phyloP scores from a whole-genome alignment of 192 early-diverging fungal genomes.

The Umbelopsis isabellina region DNA sequence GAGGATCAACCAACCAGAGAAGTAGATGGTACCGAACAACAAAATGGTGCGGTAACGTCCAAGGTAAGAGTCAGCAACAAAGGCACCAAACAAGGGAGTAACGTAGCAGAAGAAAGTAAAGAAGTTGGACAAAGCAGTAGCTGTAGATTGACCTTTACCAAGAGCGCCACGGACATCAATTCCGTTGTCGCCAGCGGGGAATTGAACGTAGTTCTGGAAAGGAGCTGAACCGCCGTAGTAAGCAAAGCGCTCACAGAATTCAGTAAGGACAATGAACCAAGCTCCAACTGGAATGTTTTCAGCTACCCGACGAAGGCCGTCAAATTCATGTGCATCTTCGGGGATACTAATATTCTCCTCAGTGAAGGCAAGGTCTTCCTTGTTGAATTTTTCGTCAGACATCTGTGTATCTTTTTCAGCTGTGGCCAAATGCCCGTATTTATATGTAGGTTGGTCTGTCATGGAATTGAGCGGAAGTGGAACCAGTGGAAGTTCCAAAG shows the following conservation, averaged over 20 bases:
- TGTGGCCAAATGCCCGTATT: no score
- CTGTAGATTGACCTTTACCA: constrained; percentile 56
- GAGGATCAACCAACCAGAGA: constrained; percentile 63
- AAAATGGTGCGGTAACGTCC: constrained; percentile 76
- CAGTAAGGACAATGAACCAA: constrained; percentile 60
- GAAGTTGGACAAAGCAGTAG: constrained; percentile 60
- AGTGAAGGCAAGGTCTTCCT: neutral
- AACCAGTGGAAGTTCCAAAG: no score
- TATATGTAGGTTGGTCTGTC: no score
- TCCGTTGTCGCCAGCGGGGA: constrained; percentile 34
- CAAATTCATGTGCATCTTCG: constrained; percentile 39
- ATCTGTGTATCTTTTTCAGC: neutral
- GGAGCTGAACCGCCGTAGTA: constrained; percentile 62
- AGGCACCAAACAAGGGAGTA: constrained; percentile 60
- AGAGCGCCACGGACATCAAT: constrained; percentile 46
- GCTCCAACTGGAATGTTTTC: constrained; percentile 53
- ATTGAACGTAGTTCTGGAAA: constrained; percentile 67
- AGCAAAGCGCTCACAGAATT: constrained; percentile 65
- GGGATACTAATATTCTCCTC: neutral
- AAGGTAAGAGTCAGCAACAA: constrained; percentile 62
- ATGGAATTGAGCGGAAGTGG: no score
- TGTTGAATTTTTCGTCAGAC: neutral
- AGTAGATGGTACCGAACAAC: constrained; percentile 66
- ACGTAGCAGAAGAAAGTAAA: constrained; percentile 69
- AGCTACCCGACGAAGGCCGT: constrained; percentile 47